Evolutionary conservation across 2,329 filamentous ascomycete species (phyloP).

Genomic region (Aspergillus phoenicis): DNA sequence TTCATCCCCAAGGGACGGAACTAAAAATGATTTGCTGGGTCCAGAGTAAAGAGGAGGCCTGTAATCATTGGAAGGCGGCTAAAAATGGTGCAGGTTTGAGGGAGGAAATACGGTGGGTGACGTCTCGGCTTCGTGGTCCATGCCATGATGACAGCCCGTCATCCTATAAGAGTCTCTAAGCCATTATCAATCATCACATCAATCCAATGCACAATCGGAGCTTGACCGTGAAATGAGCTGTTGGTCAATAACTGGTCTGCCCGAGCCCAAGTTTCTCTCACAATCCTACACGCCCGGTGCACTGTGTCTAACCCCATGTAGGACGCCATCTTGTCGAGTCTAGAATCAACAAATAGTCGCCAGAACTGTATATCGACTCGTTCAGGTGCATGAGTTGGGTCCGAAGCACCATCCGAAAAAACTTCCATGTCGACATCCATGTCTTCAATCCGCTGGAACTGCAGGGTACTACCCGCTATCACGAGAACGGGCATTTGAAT

Average conservation of each 20-base stretch:
- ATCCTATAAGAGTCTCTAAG: neutral
- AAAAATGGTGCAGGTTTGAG: too few relatives aligned
- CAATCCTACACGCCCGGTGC: neutral
- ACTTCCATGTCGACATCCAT: neutral
- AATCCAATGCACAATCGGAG: neutral
- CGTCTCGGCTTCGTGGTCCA: too few relatives aligned
- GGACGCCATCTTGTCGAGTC: neutral
- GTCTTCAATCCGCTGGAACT: neutral
- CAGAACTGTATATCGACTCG: neutral
- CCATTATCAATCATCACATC: neutral
- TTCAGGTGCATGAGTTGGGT: fast-evolving
- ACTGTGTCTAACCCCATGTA: neutral
- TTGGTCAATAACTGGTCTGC: neutral
- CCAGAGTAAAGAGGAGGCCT: too few relatives aligned
- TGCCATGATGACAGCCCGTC: too few relatives aligned
- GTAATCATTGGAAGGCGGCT: too few relatives aligned
- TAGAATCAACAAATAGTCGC: neutral
- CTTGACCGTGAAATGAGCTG: neutral
- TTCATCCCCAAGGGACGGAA: too few relatives aligned
- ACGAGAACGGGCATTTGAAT: neutral
- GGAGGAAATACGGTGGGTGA: too few relatives aligned
- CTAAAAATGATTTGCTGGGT: too few relatives aligned
- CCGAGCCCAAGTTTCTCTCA: neutral
- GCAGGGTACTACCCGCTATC: neutral
- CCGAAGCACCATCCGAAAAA: neutral